Conservation (phyloP, 768 basidiomycete genomes). For the Dentipellis fragilis region DNA sequence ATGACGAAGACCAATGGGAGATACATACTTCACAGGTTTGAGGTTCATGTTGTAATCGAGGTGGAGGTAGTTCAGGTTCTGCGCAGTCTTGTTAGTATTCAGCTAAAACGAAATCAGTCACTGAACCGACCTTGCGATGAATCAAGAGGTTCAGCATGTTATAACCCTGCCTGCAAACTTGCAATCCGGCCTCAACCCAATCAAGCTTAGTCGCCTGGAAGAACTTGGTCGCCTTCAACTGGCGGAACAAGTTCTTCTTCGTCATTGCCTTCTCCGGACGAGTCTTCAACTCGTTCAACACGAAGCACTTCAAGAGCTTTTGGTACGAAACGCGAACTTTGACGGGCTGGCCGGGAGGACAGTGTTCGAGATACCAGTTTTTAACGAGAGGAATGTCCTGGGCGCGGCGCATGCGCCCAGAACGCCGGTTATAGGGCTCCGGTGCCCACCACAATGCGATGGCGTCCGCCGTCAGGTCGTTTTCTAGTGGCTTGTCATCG, state of each 20-base stretch:
- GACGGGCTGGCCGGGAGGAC: slow-evolving; percentile 90
- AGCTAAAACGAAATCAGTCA: background rate
- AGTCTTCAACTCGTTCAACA: slow-evolving; percentile 87
- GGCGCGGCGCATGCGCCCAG: slow-evolving; percentile 86
- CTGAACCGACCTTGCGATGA: slow-evolving; percentile 74
- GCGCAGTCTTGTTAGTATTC: slow-evolving; percentile 5
- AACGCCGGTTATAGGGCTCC: slow-evolving; percentile 88
- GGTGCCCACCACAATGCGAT: slow-evolving; percentile 99
- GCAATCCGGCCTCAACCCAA: slow-evolving; percentile 98
- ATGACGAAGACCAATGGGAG: slow-evolving; percentile 8
- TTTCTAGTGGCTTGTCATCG: slow-evolving; percentile 68
- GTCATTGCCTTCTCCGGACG: slow-evolving; percentile 93
- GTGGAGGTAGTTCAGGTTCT: slow-evolving; percentile 91
- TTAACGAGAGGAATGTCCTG: slow-evolving; percentile 95
- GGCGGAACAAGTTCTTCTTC: slow-evolving; percentile 94
- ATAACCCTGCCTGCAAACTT: slow-evolving; percentile 97
- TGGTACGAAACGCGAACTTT: slow-evolving; percentile 99
- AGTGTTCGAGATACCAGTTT: slow-evolving; percentile 98
- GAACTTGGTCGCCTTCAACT: slow-evolving; percentile 97
- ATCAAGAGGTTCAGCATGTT: slow-evolving; percentile 99
- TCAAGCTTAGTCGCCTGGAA: slow-evolving; percentile 97
- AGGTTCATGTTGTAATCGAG: slow-evolving; percentile 98
- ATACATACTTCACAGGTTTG: slow-evolving; percentile 83
- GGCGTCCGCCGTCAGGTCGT: slow-evolving; percentile 88
- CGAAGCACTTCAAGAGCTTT: slow-evolving; percentile 92